Evolutionary conservation across 2,329 filamentous ascomycete genomes (phyloP).

Genomic region (Fusarium proliferatum): DNA sequence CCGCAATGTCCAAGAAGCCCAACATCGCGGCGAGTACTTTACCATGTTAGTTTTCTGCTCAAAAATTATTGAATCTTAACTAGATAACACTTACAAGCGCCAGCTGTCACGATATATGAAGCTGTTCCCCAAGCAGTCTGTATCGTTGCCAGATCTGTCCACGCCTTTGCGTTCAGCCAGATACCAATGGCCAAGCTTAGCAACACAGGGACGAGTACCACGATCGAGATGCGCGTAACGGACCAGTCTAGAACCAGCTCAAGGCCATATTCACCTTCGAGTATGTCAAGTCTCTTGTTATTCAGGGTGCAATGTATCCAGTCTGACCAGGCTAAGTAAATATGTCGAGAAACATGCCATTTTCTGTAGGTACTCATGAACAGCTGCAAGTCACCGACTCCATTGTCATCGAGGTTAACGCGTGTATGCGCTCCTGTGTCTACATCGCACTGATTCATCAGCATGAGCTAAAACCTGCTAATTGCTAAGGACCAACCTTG

Average conservation of each 20-base stretch:
- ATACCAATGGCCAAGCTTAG: background rate
- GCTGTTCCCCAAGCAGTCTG: background rate
- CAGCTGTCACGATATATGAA: background rate
- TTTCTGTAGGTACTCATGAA: accelerated
- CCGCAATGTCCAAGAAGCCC: background rate
- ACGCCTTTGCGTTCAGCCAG: background rate
- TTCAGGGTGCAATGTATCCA: background rate
- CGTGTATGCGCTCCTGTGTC: background rate
- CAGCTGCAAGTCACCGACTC: background rate
- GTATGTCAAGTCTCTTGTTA: accelerated
- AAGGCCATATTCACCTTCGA: background rate
- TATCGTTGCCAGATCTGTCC: background rate
- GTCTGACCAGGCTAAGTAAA: background rate
- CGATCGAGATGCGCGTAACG: background rate
- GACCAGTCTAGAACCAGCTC: background rate
- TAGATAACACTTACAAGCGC: background rate
- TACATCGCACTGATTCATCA: background rate
- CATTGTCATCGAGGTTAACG: accelerated
- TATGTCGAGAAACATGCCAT: background rate
- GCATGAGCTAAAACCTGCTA: background rate
- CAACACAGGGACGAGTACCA: background rate
- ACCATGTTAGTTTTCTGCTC: background rate
- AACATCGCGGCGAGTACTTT: background rate
- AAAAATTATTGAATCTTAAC: accelerated
- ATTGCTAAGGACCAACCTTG: background rate